Conservation (phyloP, 306 rosid species). For the Corylus heterophylla region DNA sequence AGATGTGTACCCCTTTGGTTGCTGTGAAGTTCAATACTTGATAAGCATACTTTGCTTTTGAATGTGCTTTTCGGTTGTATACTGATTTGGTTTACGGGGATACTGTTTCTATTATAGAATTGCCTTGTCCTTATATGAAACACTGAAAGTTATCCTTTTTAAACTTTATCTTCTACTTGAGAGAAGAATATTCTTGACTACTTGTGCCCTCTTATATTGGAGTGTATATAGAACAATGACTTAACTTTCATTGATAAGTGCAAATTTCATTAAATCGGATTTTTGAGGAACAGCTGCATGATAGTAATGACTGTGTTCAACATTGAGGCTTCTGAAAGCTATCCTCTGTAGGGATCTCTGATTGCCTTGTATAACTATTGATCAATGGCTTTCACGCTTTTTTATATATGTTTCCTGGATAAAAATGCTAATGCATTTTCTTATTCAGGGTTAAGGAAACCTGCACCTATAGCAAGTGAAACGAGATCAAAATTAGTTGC, state of each 20-base stretch:
- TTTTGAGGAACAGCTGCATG: neutral
- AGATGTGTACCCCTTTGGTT: slow-evolving; percentile 20
- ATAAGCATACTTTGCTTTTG: neutral
- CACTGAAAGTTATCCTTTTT: neutral
- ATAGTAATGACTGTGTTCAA: neutral
- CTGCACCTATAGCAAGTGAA: neutral
- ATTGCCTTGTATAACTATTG: too few relatives aligned
- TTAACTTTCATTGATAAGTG: neutral
- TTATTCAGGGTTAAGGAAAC: neutral
- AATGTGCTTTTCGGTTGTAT: neutral
- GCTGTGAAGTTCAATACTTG: neutral
- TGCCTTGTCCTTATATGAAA: neutral
- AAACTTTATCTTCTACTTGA: neutral
- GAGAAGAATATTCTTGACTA: neutral
- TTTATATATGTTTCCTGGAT: neutral
- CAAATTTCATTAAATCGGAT: neutral
- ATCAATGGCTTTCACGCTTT: neutral
- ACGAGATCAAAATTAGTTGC: neutral
- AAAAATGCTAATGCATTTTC: neutral
- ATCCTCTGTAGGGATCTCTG: too few relatives aligned
- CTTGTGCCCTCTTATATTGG: neutral
- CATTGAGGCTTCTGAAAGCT: neutral
- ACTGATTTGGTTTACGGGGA: neutral
- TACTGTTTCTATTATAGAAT: neutral
- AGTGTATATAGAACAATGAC: neutral